Evolutionary conservation across 2,329 filamentous ascomycete genomes (phyloP), one percentile per base, ranked within the genome.

Genomic region (Dactylellina leptospora): DNA sequence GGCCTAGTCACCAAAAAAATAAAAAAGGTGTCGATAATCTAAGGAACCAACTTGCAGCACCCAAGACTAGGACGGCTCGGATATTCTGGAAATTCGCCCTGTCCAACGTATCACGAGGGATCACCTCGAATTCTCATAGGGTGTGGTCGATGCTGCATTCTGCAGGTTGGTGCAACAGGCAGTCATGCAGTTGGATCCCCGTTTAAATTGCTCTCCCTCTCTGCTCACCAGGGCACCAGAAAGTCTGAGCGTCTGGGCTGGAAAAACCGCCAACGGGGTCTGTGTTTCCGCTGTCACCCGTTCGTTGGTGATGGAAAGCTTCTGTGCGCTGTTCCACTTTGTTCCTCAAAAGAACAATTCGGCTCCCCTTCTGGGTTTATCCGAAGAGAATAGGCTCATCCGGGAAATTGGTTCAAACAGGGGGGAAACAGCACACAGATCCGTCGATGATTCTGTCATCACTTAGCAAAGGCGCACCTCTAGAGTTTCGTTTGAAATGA

Each of bases 231-330:
- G 27, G 25, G 33, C 10, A 42, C 20, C 47, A 38, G 16, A 45
- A 30, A 36, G 47, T 55, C 64, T 45, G 27, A 51, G 58, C 56
- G 58, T 44, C 45, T 23, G 47, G 20, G 30, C 42, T 22, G 27
- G 54, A 28, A 44, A 59, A 20, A 33, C 20, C 61, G 27, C 63
- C n/a, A 50, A 47, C 42, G 23, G 45, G 54, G 55, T 68, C 50
- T 47, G 54, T 59, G 62, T 54, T 68, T 55, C 62, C 62, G 62
- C 62, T 68, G 62, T 68, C 62, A 68, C 36, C 22, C 2, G n/a
- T 45, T 45, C 40, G n/a, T 22, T 20, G 40, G 1, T 22, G n/a
- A 6, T 20, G 3, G 11, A 4, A 25, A 48, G 38, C 38, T 42
- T 48, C 45, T 48, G 22, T 20, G 45, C 45, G 11, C 42, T 20